Percentiles rank a stretch among this genome's conserved stretches.
phyloP scores from a whole-genome alignment of 2,329 filamentous ascomycete species.

The Cladophialophora exuberans region DNA sequence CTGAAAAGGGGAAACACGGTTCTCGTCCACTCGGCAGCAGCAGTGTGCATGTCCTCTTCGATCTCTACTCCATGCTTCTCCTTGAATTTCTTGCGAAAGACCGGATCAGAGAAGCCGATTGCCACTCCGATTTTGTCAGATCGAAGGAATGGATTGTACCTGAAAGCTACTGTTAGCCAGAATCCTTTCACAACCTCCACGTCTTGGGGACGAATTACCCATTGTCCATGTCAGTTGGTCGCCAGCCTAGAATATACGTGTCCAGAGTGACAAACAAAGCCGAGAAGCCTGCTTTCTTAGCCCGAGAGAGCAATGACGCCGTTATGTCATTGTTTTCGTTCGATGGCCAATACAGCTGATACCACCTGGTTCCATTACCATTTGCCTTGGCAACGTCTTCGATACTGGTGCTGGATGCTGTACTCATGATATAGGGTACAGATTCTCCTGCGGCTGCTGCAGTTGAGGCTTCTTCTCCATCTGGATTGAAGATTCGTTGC shows the following conservation, averaged over 20 bases:
- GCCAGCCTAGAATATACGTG: conserved; percentile 70
- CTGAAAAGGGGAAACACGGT: conserved; percentile 55
- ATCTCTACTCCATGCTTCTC: conserved; percentile 49
- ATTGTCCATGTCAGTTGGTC: conserved; percentile 68
- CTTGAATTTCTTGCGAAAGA: conserved; percentile 63
- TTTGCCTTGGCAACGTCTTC: conserved; percentile 67
- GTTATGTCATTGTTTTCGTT: conserved; percentile 64
- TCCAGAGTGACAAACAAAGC: conserved; percentile 74
- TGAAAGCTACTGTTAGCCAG: conserved; percentile 59
- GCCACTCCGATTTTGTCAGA: conserved; percentile 66
- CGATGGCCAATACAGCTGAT: conserved; percentile 74
- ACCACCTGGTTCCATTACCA: conserved; percentile 64
- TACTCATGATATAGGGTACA: conserved; percentile 70
- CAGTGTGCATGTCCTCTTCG: conserved; percentile 55
- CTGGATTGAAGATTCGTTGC: conserved; percentile 67
- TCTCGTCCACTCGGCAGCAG: conserved; percentile 57
- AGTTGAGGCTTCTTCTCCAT: conserved; percentile 67
- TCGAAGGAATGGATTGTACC: conserved; percentile 62
- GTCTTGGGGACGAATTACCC: conserved; percentile 58
- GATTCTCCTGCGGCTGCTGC: conserved; percentile 62
- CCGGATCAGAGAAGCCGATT: conserved; percentile 51
- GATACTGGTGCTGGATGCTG: conserved; percentile 65
- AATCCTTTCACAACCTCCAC: conserved; percentile 39
- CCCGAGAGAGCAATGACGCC: conserved; percentile 63
- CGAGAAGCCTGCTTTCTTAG: conserved; percentile 63